Evolutionary conservation across 2,329 filamentous ascomycete genomes (phyloP), one percentile per base, ranked within the genome.

Genomic region (Emericellopsis atlantica): DNA sequence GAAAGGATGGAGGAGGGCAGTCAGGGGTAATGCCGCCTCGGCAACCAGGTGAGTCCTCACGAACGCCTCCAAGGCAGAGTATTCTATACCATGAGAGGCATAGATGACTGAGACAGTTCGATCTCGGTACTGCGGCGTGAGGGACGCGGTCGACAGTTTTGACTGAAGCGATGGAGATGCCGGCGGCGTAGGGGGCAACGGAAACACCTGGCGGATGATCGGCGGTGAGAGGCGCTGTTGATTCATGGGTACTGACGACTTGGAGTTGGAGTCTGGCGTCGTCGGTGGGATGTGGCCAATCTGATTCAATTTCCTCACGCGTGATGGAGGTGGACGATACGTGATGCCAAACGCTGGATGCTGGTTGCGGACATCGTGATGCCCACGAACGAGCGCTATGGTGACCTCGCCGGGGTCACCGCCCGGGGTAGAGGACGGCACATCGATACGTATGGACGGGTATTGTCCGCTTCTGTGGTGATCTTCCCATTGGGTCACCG

Each of bases 301-400:
- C 3, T 21, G n/a, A 26, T 37, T 12, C 10, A 37, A 16, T 16
- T 10, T 40, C 14, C 15, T 21, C 12, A 18, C n/a, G 3, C 29
- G 14, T 3, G 37, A 32, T 5, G 58, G 50, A 1, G 80, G 76
- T 16, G 80, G 71, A 15, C 72, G 71, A 53, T 86, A 87, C 1
- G 81, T 87, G 48, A 87, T 81, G 12, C 76, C 81, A 46, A 86
- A 70, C 10, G 79, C 81, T 43, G 75, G 74, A 52, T 84, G 79
- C 0, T 82, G 51, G 4, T 73, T 71, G 7, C 72, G 74, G 4
- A 79, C 50, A 49, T 84, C 78, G 37, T 66, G 58, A 51, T 72
- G 76, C 40, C 79, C 74, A 0, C 72, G 64, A 24, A 86, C 70
- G 54, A 77, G 78, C 1, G 79, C 67, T n/a, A 87, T 66, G 0